Conservation (phyloP, 768 basidiomycete species). For the Podaxis sp. region DNA sequence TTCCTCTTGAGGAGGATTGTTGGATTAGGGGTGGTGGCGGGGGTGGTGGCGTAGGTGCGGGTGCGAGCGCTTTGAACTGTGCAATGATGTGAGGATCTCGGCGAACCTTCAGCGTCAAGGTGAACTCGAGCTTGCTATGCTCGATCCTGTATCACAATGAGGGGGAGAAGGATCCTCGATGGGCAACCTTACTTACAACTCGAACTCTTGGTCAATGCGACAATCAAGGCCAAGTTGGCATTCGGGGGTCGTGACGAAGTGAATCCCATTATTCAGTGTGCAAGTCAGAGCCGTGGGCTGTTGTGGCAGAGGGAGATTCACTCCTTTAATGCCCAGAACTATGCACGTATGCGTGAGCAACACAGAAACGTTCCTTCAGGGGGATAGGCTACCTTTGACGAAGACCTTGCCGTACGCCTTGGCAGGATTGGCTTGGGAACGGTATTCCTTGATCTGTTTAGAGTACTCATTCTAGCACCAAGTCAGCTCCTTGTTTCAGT, state of each 20-base stretch:
- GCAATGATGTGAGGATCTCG: constrained; percentile 82
- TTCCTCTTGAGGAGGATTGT: constrained; percentile 59
- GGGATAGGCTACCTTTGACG: constrained; percentile 66
- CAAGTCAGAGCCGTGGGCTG: constrained; percentile 76
- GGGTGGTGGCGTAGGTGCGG: constrained; percentile 29
- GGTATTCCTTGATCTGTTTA: constrained; percentile 83
- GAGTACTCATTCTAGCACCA: constrained; percentile 82
- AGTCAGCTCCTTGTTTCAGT: constrained; percentile 12
- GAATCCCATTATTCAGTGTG: constrained; percentile 95
- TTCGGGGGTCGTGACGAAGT: constrained; percentile 90
- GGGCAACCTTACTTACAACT: constrained; percentile 58
- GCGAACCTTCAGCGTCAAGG: constrained; percentile 83
- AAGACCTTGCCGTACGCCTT: constrained; percentile 93
- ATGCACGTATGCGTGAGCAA: constrained; percentile 6
- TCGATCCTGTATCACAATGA: constrained; percentile 59
- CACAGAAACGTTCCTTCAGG: background rate
- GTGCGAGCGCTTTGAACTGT: constrained; percentile 67
- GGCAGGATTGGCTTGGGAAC: constrained; percentile 71
- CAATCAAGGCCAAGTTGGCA: constrained; percentile 56
- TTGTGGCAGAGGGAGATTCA: constrained; percentile 78
- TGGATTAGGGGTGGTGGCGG: constrained; percentile 36
- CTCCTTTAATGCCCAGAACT: constrained; percentile 77
- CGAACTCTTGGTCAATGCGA: constrained; percentile 85
- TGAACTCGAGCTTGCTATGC: constrained; percentile 94
- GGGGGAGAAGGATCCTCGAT: background rate